These are phyloP conservation scores for Lithohypha guttulata DNA, from an alignment of 2,329 filamentous ascomycete genomes.

Conservation along the genomic window DNA sequence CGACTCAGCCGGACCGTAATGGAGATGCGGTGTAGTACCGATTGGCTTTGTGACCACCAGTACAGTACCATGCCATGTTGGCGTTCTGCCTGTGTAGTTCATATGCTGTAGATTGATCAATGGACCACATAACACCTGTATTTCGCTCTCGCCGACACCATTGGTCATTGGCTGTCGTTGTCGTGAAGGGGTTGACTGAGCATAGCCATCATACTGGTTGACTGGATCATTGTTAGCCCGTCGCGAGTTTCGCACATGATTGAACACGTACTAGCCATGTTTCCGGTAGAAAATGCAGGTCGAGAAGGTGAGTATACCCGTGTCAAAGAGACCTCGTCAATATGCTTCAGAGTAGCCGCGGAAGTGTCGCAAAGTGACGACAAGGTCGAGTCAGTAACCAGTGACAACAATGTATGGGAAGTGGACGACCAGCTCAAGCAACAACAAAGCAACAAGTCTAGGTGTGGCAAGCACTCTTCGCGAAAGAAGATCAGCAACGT, in stretches of 20 bases:
- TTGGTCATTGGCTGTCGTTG: too few species aligned
- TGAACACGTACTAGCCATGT: constrained; percentile 2
- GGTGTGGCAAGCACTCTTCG: neutral
- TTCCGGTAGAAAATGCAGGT: too few species aligned
- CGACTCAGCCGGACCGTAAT: constrained; percentile 32
- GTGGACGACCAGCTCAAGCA: too few species aligned
- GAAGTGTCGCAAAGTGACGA: too few species aligned
- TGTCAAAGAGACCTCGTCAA: too few species aligned
- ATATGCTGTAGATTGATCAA: constrained; percentile 40
- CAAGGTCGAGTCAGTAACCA: neutral
- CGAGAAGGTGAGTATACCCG: too few species aligned
- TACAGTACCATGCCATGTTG: constrained; percentile 71
- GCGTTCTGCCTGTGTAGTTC: constrained; percentile 24
- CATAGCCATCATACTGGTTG: neutral
- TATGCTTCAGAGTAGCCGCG: too few species aligned
- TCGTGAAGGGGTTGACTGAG: neutral
- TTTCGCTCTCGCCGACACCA: too few species aligned
- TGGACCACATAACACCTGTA: constrained; percentile 39
- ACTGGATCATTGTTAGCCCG: constrained; percentile 10
- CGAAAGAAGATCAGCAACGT: neutral
- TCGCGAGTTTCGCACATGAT: too few species aligned
- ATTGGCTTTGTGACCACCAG: constrained; percentile 70
- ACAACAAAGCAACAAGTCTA: neutral
- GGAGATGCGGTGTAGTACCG: constrained; percentile 50
- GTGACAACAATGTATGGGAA: too few species aligned